Evolutionary conservation across 2,329 filamentous ascomycete genomes (phyloP), one percentile per base, ranked within the genome.

Genomic region (Botrytis squamosa): DNA sequence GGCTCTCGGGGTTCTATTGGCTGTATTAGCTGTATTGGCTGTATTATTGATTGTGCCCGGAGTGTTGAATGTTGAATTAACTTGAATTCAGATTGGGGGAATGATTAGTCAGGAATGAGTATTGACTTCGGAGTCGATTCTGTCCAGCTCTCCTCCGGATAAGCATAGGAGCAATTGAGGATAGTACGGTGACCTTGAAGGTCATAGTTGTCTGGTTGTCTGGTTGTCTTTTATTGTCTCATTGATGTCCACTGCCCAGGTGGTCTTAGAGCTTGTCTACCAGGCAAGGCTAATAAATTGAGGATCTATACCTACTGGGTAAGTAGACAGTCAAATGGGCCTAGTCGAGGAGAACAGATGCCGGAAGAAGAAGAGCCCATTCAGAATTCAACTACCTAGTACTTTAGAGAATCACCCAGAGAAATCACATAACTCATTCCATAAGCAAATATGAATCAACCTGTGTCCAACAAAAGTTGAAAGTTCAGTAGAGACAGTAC

Each of bases 1-100:
- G 42, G 62, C 40, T 65, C n/a, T 18, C 12, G n/a, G n/a, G n/a
- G 52, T 57, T 65, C n/a, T 29, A 68, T 68, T 68, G 65, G 65
- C 5, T 68, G 65, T 63, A 40, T 38, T 62, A n/a, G 36, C 12
- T 55, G 52, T 55, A 29, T 55, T 55, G 6, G 25, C 6, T 55
- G 49, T 55, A 29, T 55, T 55, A 55, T 55, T 55, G 52, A 8
- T 12, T 29, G 49, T n/a, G n/a, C 20, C 20, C 1, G 6, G 0
- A 16, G n/a, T 29, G 46, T 44, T 20, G 40, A 33, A 46, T 29
- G 46, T 44, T 20, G 40, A 33, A 46, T 65, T 29, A n/a, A 64
- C n/a, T n/a, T n/a, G 49, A 55, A 55, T 16, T 18, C 52, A 57
- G 7, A 29, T 57, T 57, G 52, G 52, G 52, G 52, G 52, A 7